Evolutionary conservation across 208 protist species (phyloP).

Genomic region (Strigomonas galati): DNA sequence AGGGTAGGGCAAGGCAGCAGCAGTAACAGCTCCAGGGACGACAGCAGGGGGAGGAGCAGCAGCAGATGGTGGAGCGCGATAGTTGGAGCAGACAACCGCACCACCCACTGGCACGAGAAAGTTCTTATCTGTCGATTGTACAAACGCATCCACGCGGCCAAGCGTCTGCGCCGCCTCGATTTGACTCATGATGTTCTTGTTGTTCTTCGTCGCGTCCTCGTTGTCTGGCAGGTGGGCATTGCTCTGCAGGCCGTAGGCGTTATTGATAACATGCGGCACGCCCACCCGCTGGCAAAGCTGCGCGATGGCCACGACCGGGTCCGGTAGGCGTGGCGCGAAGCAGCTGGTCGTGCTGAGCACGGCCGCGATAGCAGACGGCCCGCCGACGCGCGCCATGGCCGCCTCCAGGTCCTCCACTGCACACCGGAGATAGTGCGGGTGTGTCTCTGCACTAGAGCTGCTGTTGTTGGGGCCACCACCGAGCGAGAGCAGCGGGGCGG

Average conservation of each 20-base stretch:
- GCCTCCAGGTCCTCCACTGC: constrained; percentile 66
- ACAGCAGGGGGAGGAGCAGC: too few relatives aligned
- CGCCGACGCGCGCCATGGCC: constrained; percentile 60
- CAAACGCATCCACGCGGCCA: constrained; percentile 90
- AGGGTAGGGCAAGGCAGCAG: constrained; percentile 13
- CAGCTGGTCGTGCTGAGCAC: constrained; percentile 98
- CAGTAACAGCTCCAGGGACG: too few relatives aligned
- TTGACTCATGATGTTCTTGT: constrained; percentile 53
- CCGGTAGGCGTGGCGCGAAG: constrained; percentile 97
- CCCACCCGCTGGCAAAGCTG: constrained; percentile 73
- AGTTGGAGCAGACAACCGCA: constrained; percentile 52
- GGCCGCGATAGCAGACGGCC: constrained; percentile 80
- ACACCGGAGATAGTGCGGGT: constrained; percentile 59
- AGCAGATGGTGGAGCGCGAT: too few relatives aligned
- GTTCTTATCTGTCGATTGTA: constrained; percentile 99
- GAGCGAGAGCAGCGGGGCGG: constrained; percentile 2
- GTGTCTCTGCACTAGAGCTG: constrained; percentile 8
- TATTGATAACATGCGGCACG: constrained; percentile 97
- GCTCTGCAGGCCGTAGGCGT: constrained; percentile 98
- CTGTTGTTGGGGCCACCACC: constrained; percentile 13
- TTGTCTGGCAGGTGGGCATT: constrained; percentile 8
- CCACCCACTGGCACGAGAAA: constrained; percentile 98
- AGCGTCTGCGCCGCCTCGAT: constrained; percentile 69
- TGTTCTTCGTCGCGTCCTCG: background rate
- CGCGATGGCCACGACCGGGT: constrained; percentile 91